Percentiles rank a stretch among this genome's conserved stretches.
Evolutionary conservation across 2,329 filamentous ascomycete species (phyloP).

Genomic region (Sporothrix inflata): DNA sequence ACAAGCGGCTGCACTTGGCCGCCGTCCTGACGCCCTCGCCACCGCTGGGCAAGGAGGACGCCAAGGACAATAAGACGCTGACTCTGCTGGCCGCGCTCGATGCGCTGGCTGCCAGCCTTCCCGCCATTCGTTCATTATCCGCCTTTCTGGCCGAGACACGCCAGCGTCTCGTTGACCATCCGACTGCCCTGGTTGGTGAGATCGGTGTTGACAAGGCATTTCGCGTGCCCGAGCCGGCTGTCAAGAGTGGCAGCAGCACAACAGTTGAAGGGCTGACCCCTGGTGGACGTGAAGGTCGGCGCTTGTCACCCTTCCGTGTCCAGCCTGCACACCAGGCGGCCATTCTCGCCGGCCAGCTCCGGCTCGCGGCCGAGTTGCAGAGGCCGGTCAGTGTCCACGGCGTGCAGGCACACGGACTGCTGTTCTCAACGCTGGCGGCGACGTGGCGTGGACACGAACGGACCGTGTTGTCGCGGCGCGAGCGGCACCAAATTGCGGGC

Average conservation of each 20-base stretch:
- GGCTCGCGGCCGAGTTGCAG: slow-evolving; percentile 67
- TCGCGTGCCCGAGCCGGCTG: slow-evolving; percentile 65
- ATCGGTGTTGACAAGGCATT: slow-evolving; percentile 78
- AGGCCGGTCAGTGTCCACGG: slow-evolving; percentile 72
- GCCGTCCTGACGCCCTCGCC: slow-evolving; percentile 64
- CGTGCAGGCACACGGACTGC: slow-evolving; percentile 73
- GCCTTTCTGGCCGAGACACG: slow-evolving; percentile 52
- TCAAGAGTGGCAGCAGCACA: background rate
- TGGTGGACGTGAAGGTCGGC: slow-evolving; percentile 70
- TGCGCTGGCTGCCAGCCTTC: slow-evolving; percentile 55
- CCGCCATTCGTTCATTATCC: slow-evolving; percentile 61
- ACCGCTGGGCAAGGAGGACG: background rate
- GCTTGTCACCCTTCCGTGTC: slow-evolving; percentile 69
- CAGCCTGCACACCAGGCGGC: slow-evolving; percentile 68
- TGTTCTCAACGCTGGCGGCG: slow-evolving; percentile 66
- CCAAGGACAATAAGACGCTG: slow-evolving; percentile 35
- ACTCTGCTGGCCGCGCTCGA: slow-evolving; percentile 43
- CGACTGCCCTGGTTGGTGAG: slow-evolving; percentile 71
- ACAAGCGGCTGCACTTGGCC: slow-evolving; percentile 64
- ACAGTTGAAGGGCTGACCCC: slow-evolving; percentile 61
- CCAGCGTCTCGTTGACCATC: slow-evolving; percentile 58
- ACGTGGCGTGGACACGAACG: slow-evolving; percentile 74
- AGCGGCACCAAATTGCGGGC: slow-evolving; percentile 55
- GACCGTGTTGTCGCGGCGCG: slow-evolving; percentile 60
- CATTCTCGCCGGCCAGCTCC: slow-evolving; percentile 69